Evolutionary conservation across 2,329 filamentous ascomycete genomes (phyloP), one percentile per base, ranked within the genome.

Genomic region (Arthrobotrys conoides): DNA sequence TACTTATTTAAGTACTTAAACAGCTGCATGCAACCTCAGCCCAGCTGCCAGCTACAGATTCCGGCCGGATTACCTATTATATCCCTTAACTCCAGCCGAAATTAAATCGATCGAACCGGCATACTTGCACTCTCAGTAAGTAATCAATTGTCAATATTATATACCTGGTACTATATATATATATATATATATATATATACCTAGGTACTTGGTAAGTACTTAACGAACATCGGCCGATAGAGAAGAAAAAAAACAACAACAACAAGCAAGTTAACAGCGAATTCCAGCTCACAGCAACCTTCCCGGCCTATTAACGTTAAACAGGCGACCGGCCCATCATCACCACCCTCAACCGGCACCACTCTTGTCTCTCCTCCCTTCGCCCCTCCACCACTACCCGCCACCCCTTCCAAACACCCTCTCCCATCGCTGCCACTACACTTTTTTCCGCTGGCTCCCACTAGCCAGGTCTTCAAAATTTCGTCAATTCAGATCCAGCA

Each of bases 401-500:
- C 44, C 10, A 27, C 20, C 48, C 49, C n/a, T n/a, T 49, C n/a
- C 3, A 30, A 30, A 30, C 27, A 30, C 22, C 12, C 44, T 30
- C 44, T 27, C 24, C 59, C n/a, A n/a, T 44, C 49, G 24, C 48
- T 46, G 49, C 49, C 72, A 12, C 49, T 49, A 33, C 22, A 44
- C 44, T 2, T 22, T 51, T 49, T 63, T 71, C 48, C 48, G 68
- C 75, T 63, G 75, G 75, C 75, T 72, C 48, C 44, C 53, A 30
- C 63, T 68, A 51, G 63, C 68, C 64, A 71, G 59, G 53, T 51
- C 75, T 78, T 78, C 75, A 78, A 78, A 72, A 78, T 78, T 78
- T 78, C 75, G 68, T 61, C 75, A 38, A 63, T 69, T 70, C 75
- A 69, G 75, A 59, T 67, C 44, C 75, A 72, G 33, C 51, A 61